Conservation (phyloP, 306 rosid species). For the Glycine tomentella region DNA sequence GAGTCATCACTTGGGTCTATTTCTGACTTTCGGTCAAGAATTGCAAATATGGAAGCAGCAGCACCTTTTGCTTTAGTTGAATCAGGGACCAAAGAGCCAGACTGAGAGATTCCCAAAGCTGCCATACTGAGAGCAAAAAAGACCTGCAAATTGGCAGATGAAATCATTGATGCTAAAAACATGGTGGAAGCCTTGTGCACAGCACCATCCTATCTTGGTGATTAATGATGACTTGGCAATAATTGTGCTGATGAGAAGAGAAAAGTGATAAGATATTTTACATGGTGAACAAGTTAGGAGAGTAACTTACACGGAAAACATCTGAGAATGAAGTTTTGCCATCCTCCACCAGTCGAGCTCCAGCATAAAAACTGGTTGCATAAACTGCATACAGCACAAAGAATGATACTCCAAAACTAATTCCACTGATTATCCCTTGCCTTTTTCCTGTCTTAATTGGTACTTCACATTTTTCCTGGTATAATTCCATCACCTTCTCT, state of each 20-base stretch:
- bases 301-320: slow-evolving; percentile 63
- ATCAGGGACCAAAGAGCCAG: slow-evolving; percentile 63
- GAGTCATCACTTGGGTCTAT: slow-evolving; percentile 67
- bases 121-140: slow-evolving; percentile 73
- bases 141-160: slow-evolving; percentile 55
- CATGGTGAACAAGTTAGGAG: slow-evolving; percentile 13
- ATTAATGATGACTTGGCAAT: not conserved
- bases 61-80: slow-evolving; percentile 63
- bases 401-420: slow-evolving; percentile 62
- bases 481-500: slow-evolving; percentile 75
- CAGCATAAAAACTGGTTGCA: slow-evolving; percentile 63
- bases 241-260: not conserved
- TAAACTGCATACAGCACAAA: slow-evolving; percentile 56
- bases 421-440: slow-evolving; percentile 65
- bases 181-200: not conserved
- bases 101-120: slow-evolving; percentile 64
- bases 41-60: slow-evolving; percentile 74
- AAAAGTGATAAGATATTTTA: not conserved
- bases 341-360: slow-evolving; percentile 69
- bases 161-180: slow-evolving; percentile 11
- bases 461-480: slow-evolving; percentile 72
- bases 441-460: slow-evolving; percentile 71
- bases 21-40: slow-evolving; percentile 69
- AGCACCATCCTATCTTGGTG: not conserved
- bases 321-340: slow-evolving; percentile 62